Base-by-base conservation (phyloP, 441 rosid genomes). In the Jatropha podagrica region DNA sequence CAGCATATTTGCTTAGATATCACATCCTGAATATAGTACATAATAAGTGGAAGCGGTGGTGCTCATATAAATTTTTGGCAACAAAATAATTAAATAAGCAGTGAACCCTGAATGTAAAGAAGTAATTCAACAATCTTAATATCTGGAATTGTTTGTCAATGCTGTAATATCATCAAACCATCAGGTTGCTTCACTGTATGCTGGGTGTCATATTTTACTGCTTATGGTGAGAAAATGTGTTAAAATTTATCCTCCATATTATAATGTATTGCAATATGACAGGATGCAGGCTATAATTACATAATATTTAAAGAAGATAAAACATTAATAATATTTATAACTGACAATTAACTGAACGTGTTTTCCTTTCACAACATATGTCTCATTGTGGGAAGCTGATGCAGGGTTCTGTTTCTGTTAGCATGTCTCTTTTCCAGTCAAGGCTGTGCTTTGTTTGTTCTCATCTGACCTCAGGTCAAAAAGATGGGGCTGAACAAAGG, bases 381-480 rank as follows among this genome's bases (percentile, higher is more conserved):
- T 82, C 80, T 83, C 74, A 81, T 46, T 44, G 52, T 61, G 32
- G 62, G 62, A 75, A 71, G 46, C 44, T 83, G 85, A 72, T 88
- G 84, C 91, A 96, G 99, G 99, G 99, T 72, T 96, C 98, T 55
- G 94, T 96, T 69, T 96, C 98, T 3, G 88, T 96, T 38, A 96
- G 99, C 88, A 90, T 96, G 98, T 82, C 98, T 17, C 80, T 96
- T 69, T 94, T 85, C 81, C 99, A 96, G 80, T 91, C 99, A 60
- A 84, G 97, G 74, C 44, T 96, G 83, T 96, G 99, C 91, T 96
- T 96, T 54, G 98, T 96, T 38, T 96, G 98, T 79, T 92, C 98
- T 74, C 99, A 96, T 87, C 88, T 96, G 87, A 86, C 99, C 27
- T 96, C 99, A 5, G 99, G 99, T 51, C 98, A 96, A 82, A 94